Conservation (phyloP, 768 basidiomycete genomes). For the Lactarius trivialis region DNA sequence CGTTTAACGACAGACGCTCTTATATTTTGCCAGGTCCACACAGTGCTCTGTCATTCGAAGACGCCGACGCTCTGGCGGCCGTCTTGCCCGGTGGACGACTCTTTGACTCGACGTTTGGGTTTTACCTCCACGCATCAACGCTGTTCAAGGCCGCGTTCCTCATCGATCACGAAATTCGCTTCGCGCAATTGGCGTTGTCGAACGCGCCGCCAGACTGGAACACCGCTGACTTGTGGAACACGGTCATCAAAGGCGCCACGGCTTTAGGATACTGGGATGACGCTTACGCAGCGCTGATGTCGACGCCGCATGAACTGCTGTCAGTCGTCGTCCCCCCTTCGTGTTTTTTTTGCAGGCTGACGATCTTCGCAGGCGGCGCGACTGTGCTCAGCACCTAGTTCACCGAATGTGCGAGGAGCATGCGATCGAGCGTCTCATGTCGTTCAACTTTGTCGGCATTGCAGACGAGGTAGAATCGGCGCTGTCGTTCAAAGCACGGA, state of each 20-base stretch:
- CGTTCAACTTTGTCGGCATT: constrained; percentile 79
- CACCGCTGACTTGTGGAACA: constrained; percentile 70
- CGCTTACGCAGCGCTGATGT: constrained; percentile 75
- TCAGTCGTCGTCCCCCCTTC: constrained; percentile 37
- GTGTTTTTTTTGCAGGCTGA: not conserved
- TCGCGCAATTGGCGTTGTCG: constrained; percentile 77
- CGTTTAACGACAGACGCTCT: constrained; percentile 19
- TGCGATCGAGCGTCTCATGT: constrained; percentile 69
- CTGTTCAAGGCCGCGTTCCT: constrained; percentile 59
- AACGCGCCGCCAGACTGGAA: constrained; percentile 47
- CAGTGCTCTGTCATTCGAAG: constrained; percentile 49
- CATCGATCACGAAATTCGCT: constrained; percentile 59
- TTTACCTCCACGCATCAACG: constrained; percentile 71
- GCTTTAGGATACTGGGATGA: constrained; percentile 76
- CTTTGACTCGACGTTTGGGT: constrained; percentile 58
- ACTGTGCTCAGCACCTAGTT: constrained; percentile 75
- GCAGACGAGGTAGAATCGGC: constrained; percentile 83
- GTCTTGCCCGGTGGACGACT: constrained; percentile 54
- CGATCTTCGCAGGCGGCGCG: constrained; percentile 55
- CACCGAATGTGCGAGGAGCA: constrained; percentile 91
- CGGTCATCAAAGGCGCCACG: constrained; percentile 66
- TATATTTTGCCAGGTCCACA: constrained; percentile 37
- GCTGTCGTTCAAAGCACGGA: constrained; percentile 87
- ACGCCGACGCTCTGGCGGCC: constrained; percentile 51
- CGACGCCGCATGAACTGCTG: constrained; percentile 71